Evolutionary conservation across 345 rosid genomes (phyloP).

Genomic region (Eutrema japonicum): DNA sequence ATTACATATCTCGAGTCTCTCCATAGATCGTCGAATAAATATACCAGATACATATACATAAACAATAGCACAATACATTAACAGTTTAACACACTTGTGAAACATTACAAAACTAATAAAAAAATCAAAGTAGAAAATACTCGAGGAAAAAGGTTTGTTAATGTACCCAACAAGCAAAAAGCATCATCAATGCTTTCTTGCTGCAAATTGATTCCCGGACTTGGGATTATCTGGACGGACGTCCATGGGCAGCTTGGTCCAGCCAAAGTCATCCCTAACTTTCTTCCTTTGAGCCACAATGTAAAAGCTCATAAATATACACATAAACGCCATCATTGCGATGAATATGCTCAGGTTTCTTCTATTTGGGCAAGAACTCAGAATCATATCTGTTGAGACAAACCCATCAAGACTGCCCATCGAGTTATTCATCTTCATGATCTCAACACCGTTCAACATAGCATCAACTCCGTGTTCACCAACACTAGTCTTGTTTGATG

Average conservation of each 20-base stretch:
- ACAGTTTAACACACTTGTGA: not conserved
- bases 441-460: slow-evolving; percentile 82
- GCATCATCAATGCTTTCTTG: slow-evolving; percentile 45
- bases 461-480: slow-evolving; percentile 56
- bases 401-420: slow-evolving; percentile 81
- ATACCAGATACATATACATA: slow-evolving; percentile 26
- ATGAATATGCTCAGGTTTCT: slow-evolving; percentile 52
- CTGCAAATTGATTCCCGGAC: slow-evolving; percentile 37
- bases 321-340: slow-evolving; percentile 63
- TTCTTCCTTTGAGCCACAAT: slow-evolving; percentile 53
- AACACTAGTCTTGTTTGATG: slow-evolving; percentile 64
- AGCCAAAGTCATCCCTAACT: slow-evolving; percentile 43
- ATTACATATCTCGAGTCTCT: slow-evolving; percentile 22
- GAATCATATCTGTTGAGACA: slow-evolving; percentile 52
- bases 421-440: slow-evolving; percentile 88
- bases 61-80: slow-evolving; percentile 13
- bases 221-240: slow-evolving; percentile 46
- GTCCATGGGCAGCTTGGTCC: slow-evolving; percentile 70
- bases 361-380: slow-evolving; percentile 56
- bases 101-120: slow-evolving; percentile 50
- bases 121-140: slow-evolving; percentile 22
- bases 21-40: slow-evolving; percentile 34
- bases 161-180: slow-evolving; percentile 45
- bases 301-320: slow-evolving; percentile 61
- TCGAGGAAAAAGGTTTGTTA: slow-evolving; percentile 16